Evolutionary conservation across 1,284 basidiomycete species (phyloP), one percentile per base, ranked within the genome.

Genomic region (Cerioporus squamosus): DNA sequence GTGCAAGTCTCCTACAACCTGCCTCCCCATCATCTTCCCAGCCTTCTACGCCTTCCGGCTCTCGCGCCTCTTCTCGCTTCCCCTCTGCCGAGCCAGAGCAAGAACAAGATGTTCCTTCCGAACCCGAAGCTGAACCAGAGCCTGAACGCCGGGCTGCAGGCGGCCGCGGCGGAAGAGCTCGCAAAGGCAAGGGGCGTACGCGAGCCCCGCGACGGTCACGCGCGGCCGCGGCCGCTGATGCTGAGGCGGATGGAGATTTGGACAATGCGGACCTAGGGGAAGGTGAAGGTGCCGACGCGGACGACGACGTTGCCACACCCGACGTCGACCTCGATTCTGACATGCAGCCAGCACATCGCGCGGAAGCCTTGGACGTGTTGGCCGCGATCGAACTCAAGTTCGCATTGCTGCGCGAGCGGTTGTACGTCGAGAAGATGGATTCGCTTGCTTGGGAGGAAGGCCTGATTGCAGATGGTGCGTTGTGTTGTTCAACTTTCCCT

Each of bases 361-460:
- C 87, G 1, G 91, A 93, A 68, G 91, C 91, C 0, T 77, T 93
- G 24, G 91, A 93, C 57, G 86, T 87, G 1, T 76, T 93, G 8
- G 90, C 91, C 2, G 80, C 78, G 12, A 91, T 93, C 61, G 91
- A 93, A 64, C 81, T 93, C 69, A 91, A 88, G 65, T 92, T 90
- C 71, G 90, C 90, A 0, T 70, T 90, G 44, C 70, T 93, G 48
- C 77, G 91, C 49, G 90, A 93, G 68, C 79, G 83, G 24, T 75
- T 93, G 14, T 93, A 91, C 69, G 80, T 92, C 4, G 91, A 93
- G 74, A 93, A 91, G 74, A 91, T 93, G 90, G 88, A 91, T 40
- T 81, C 78, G 2, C 73, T 93, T 4, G 86, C 87, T 47, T 90
- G 87, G 87, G 91, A 93, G 70, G 91, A 93, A 66, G 72, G 79